A percentile compares a stretch with the other conserved stretches of the same genome.
Evolutionary conservation across 2,329 filamentous ascomycete genomes (phyloP).

Genomic region (Dactylonectria macrodidyma): DNA sequence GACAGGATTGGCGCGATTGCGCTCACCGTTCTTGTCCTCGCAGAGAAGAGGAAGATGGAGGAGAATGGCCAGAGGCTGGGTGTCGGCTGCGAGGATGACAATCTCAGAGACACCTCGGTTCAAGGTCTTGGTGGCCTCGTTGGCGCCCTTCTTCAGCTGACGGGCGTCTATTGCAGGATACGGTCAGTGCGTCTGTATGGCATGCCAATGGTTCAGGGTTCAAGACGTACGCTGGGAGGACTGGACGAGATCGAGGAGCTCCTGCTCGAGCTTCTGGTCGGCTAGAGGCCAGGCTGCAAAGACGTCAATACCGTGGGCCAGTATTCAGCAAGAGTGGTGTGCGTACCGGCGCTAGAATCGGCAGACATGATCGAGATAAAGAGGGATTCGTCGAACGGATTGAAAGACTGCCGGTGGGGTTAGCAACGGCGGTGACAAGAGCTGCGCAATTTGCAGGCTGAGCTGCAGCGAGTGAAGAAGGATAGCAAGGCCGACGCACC

Average conservation of each 20-base stretch:
- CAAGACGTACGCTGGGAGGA: conserved; percentile 68
- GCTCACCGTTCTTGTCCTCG: conserved; percentile 78
- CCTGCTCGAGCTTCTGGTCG: conserved; percentile 81
- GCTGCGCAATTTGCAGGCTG: not conserved
- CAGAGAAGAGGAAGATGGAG: conserved; percentile 90
- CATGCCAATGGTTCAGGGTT: conserved; percentile 2
- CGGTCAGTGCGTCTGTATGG: conserved; percentile 23
- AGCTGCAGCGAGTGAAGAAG: not conserved
- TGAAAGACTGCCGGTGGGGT: conserved; percentile 33
- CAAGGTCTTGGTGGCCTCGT: conserved; percentile 80
- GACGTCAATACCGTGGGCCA: conserved; percentile 34
- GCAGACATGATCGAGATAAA: conserved; percentile 43
- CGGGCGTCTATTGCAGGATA: conserved; percentile 63
- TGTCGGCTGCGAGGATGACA: conserved; percentile 91
- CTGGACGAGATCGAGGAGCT: conserved; percentile 87
- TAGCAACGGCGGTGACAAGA: conserved; percentile 25
- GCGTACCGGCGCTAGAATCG: conserved; percentile 46
- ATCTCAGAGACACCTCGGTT: conserved; percentile 94
- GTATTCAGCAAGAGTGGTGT: not conserved
- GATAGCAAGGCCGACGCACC: conserved; percentile 23
- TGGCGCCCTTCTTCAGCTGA: conserved; percentile 91
- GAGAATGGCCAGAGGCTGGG: conserved; percentile 87
- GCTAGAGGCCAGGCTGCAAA: conserved; percentile 77
- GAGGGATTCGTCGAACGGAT: conserved; percentile 32
- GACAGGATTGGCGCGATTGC: conserved; percentile 4